A percentile compares a stretch with the other conserved stretches of the same genome.
Evolutionary conservation across 768 basidiomycete genomes (phyloP).

Genomic region (Daedaleopsis nitida): DNA sequence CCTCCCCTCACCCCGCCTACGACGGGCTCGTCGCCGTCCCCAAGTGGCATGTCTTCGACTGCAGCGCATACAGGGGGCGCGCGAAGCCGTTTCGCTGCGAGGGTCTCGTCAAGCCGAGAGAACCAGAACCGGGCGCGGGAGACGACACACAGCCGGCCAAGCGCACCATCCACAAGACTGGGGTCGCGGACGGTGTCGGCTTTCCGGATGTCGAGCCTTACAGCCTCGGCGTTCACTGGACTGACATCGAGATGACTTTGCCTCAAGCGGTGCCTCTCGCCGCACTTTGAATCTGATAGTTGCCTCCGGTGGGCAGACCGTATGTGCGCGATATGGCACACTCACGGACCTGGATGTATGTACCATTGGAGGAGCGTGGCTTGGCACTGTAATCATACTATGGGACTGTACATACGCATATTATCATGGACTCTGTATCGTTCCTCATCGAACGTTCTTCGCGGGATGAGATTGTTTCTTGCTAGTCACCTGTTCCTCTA

Average conservation of each 20-base stretch:
- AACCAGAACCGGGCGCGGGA: background rate
- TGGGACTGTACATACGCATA: too few relatives aligned
- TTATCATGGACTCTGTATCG: too few relatives aligned
- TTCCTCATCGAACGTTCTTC: too few relatives aligned
- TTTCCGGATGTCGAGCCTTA: constrained; percentile 17
- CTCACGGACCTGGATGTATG: background rate
- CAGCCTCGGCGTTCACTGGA: constrained; percentile 16
- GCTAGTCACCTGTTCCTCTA: too few relatives aligned
- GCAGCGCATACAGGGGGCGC: background rate
- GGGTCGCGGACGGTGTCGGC: constrained; percentile 9
- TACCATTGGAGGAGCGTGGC: too few relatives aligned
- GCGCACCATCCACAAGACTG: background rate
- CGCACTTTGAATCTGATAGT: background rate
- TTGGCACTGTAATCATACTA: too few relatives aligned
- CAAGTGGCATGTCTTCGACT: constrained; percentile 13
- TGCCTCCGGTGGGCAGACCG: background rate
- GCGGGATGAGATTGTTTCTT: too few relatives aligned
- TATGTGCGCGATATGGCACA: background rate
- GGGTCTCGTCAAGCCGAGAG: constrained; percentile 3
- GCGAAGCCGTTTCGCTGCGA: constrained; percentile 12
- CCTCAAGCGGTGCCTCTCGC: constrained; percentile 15
- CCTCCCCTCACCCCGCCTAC: background rate
- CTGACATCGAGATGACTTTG: constrained; percentile 6
- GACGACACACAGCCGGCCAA: background rate
- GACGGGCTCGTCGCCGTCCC: constrained; percentile 10